These are phyloP conservation scores for Adansonia digitata DNA, from an alignment of 345 rosid genomes.

Conservation along the genomic window DNA sequence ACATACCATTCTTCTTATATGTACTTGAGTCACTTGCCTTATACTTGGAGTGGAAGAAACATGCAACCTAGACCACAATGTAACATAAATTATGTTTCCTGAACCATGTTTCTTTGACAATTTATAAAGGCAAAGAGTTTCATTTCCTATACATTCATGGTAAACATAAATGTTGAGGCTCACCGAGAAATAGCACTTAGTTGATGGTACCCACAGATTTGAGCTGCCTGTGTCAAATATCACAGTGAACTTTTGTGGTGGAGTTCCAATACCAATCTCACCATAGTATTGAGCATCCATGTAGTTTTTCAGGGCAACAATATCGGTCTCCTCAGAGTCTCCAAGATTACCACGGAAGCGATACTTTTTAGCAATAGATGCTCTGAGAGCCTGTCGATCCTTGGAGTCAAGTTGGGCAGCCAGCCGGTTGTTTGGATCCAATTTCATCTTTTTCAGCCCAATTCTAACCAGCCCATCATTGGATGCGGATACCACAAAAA, in stretches of 20 bases:
- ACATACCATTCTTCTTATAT: constrained; percentile 75
- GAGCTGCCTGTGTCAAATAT: constrained; percentile 95
- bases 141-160: background rate
- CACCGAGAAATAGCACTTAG: constrained; percentile 81
- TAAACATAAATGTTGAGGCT: constrained; percentile 22
- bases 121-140: background rate
- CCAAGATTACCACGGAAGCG: constrained; percentile 28
- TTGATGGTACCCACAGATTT: constrained; percentile 94
- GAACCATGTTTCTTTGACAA: background rate
- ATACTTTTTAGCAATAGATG: constrained; percentile 34
- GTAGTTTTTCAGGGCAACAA: constrained; percentile 69
- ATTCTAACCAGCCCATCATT: constrained; percentile 60
- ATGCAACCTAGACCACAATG: constrained; percentile 53
- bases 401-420: constrained; percentile 58
- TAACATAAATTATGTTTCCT: background rate
- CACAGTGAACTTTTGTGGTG: constrained; percentile 88
- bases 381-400: constrained; percentile 35
- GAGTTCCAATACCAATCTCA: constrained; percentile 90
- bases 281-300: constrained; percentile 97
- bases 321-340: constrained; percentile 43
- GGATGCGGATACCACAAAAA: constrained; percentile 32
- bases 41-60: constrained; percentile 75
- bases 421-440: constrained; percentile 48
- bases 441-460: constrained; percentile 62
- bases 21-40: constrained; percentile 68